These are phyloP conservation scores for Lathyrus oleraceus DNA, from an alignment of 306 rosid species.

Conservation along the genomic window DNA sequence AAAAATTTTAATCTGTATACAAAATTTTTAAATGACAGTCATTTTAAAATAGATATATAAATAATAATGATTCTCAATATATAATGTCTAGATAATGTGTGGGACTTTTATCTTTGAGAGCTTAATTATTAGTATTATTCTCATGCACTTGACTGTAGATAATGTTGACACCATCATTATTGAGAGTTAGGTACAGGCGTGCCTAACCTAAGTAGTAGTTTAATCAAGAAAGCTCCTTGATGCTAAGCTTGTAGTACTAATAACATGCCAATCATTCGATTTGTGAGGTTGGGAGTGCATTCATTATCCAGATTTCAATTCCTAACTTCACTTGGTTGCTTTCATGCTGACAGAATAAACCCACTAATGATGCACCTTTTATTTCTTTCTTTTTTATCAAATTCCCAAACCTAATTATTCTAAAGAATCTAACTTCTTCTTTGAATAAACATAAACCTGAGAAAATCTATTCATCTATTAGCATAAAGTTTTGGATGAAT, in stretches of 20 bases:
- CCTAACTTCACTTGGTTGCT: conserved; percentile 29
- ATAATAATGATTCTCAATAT: neutral
- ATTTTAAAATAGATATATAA: too few relatives aligned
- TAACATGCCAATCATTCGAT: conserved; percentile 31
- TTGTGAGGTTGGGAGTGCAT: conserved; percentile 35
- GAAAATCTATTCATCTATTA: too few relatives aligned
- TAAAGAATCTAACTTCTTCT: neutral
- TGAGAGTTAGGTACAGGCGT: conserved; percentile 34
- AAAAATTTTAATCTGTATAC: too few relatives aligned
- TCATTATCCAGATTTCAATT: conserved; percentile 29
- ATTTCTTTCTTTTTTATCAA: neutral
- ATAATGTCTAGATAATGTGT: neutral
- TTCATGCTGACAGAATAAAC: conserved; percentile 35
- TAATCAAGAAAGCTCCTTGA: conserved; percentile 29
- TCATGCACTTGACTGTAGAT: conserved; percentile 29
- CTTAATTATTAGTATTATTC: conserved; percentile 3
- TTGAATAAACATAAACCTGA: neutral
- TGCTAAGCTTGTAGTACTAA: conserved; percentile 25
- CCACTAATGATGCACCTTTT: conserved; percentile 32
- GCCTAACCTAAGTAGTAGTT: conserved; percentile 31
- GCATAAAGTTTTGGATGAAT: too few relatives aligned
- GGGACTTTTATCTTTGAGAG: conserved; percentile 14
- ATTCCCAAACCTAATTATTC: conserved; percentile 15
- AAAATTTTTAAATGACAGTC: too few relatives aligned
- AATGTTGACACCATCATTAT: conserved; percentile 29